Percentiles rank a stretch among this genome's conserved stretches.
Conservation (phyloP, 768 basidiomycete genomes). For the Leucosporidium creatinivorum region DNA sequence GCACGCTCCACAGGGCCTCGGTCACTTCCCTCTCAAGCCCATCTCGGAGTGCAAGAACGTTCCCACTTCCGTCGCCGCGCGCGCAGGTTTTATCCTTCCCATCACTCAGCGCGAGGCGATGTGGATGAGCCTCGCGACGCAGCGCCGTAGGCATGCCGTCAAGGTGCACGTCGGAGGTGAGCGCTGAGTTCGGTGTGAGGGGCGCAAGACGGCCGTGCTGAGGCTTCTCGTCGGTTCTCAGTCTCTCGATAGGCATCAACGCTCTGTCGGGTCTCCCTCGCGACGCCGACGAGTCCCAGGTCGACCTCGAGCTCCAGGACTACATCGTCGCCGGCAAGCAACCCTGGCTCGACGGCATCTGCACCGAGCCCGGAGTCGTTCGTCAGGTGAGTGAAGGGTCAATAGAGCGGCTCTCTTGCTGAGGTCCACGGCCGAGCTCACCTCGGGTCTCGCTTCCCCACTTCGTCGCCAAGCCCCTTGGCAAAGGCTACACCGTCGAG, state of each 20-base stretch:
- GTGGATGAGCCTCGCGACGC: not conserved
- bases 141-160: not conserved
- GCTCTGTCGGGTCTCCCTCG: not conserved
- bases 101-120: conserved; percentile 3
- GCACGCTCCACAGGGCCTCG: not conserved
- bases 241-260: not conserved
- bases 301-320: not conserved
- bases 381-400: not conserved
- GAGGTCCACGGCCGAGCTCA: no score
- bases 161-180: not conserved
- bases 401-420: not conserved
- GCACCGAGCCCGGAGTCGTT: conserved; percentile 7
- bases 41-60: not conserved
- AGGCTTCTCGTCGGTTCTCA: no score
- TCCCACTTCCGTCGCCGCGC: not conserved
- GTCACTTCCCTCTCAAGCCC: not conserved
- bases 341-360: not conserved
- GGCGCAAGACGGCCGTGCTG: not conserved
- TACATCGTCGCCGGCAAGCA: conserved; percentile 4
- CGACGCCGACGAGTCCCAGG: not conserved
- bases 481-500: conserved; percentile 7
- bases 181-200: not conserved
- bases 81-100: not conserved
- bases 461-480: conserved; percentile 8
- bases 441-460: not conserved